Conservation (phyloP, 306 rosid genomes). For the Astragalus glycyphyllos region DNA sequence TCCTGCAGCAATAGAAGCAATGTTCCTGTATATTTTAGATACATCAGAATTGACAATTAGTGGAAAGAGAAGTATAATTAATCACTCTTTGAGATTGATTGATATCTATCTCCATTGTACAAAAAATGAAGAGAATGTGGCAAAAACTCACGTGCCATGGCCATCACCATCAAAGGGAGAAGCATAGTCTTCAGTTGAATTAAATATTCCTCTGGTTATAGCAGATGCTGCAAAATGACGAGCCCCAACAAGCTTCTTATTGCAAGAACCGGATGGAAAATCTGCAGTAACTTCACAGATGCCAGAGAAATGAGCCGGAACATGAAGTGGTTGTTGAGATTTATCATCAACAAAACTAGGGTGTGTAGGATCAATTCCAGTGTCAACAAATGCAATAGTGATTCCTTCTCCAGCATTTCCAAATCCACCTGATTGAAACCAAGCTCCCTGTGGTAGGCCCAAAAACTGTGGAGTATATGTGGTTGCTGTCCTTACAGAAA, state of each 20-base stretch:
- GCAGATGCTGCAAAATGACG: constrained; percentile 97
- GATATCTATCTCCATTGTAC: not conserved
- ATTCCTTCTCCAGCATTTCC: constrained; percentile 90
- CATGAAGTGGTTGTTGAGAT: constrained; percentile 56
- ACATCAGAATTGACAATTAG: constrained; percentile 41
- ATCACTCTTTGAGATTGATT: not conserved
- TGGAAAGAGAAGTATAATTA: constrained; percentile 9
- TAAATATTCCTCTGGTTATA: constrained; percentile 85
- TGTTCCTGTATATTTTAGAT: constrained; percentile 71
- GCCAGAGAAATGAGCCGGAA: constrained; percentile 82
- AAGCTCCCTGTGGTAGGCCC: constrained; percentile 93
- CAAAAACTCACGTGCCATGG: constrained; percentile 92
- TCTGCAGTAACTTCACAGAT: constrained; percentile 86
- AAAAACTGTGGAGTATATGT: constrained; percentile 90
- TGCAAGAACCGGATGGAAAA: constrained; percentile 98
- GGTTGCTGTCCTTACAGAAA: constrained; percentile 93
- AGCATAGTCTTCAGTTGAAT: constrained; percentile 78
- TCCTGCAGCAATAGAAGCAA: constrained; percentile 95
- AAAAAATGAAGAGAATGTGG: not conserved
- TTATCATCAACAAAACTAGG: constrained; percentile 77
- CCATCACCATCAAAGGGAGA: constrained; percentile 98
- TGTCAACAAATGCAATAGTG: constrained; percentile 86
- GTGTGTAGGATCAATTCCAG: constrained; percentile 96
- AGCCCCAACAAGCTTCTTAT: constrained; percentile 94
- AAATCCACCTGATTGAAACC: constrained; percentile 85